Conservation (phyloP, 352 stramenopile genomes). For the Globisporangium cylindrosporum region DNA sequence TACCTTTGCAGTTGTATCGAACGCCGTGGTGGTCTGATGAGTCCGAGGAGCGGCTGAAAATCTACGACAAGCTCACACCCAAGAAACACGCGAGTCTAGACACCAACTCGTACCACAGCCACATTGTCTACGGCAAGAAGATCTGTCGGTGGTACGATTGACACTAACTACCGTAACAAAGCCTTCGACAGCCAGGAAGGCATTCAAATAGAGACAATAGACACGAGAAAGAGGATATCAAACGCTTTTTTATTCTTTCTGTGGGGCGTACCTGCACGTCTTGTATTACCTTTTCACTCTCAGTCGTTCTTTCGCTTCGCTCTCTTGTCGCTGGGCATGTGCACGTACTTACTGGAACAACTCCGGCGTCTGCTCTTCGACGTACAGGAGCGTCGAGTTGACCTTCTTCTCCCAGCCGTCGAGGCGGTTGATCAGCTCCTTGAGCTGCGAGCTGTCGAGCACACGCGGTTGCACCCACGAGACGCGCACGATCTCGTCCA, state of each 20-base stretch:
- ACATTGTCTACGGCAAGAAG: constrained; percentile 34
- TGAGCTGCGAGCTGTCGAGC: constrained; percentile 75
- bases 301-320: background rate
- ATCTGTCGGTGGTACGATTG: constrained; percentile 57
- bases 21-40: constrained; percentile 46
- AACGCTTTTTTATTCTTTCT: constrained; percentile 7
- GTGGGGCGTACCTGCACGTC: background rate
- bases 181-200: background rate
- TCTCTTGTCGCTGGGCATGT: background rate
- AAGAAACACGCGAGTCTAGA: constrained; percentile 14
- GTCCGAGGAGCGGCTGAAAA: constrained; percentile 22
- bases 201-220: background rate
- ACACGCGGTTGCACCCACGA: constrained; percentile 93
- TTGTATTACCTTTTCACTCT: background rate
- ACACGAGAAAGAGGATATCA: background rate
- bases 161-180: background rate
- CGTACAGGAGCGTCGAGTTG: constrained; percentile 77
- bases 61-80: constrained; percentile 18
- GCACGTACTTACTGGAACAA: constrained; percentile 67
- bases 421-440: constrained; percentile 71
- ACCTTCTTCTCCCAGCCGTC: constrained; percentile 82
- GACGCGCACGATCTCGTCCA: constrained; percentile 92
- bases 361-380: constrained; percentile 85
- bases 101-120: constrained; percentile 16
- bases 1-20: constrained; percentile 24